Percentiles rank a stretch among this genome's conserved stretches.
These are phyloP conservation scores for Ganoderma leucocontextum DNA, from an alignment of 1,284 basidiomycete genomes.

Conservation along the genomic window DNA sequence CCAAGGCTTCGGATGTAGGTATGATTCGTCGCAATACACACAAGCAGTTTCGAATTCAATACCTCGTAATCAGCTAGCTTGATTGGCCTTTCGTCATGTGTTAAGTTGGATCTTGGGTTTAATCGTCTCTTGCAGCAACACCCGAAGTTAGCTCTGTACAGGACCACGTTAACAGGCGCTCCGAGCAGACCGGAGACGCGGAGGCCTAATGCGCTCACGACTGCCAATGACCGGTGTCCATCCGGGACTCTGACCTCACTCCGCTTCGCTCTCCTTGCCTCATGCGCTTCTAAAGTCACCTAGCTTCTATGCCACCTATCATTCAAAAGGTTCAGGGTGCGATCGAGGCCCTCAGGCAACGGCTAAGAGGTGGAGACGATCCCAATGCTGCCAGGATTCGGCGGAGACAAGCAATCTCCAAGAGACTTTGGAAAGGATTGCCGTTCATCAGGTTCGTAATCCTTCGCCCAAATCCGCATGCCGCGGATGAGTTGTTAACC, in stretches of 20 bases:
- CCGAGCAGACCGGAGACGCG: neutral
- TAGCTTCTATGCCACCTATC: neutral
- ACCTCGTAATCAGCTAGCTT: no score
- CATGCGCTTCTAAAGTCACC: neutral
- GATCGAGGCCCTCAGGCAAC: neutral
- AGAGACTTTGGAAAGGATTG: constrained; percentile 29
- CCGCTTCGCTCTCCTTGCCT: neutral
- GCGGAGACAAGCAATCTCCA: constrained; percentile 47
- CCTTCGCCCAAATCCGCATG: neutral
- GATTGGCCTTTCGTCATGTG: no score
- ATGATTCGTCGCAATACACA: constrained; percentile 41
- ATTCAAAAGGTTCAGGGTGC: neutral
- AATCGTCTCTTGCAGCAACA: no score
- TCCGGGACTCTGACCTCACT: neutral
- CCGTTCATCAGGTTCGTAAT: constrained; percentile 25
- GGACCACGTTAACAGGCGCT: no score
- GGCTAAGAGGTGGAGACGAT: constrained; percentile 35
- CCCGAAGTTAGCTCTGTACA: no score
- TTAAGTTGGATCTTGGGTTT: no score
- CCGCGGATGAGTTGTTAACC: neutral
- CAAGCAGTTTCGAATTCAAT: constrained; percentile 30
- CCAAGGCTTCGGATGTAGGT: constrained; percentile 22
- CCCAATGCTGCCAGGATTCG: constrained; percentile 49
- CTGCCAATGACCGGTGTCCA: neutral
- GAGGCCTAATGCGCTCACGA: neutral